phyloP scores from a whole-genome alignment of 2,329 filamentous ascomycete species.

The Fusarium dimerum region DNA sequence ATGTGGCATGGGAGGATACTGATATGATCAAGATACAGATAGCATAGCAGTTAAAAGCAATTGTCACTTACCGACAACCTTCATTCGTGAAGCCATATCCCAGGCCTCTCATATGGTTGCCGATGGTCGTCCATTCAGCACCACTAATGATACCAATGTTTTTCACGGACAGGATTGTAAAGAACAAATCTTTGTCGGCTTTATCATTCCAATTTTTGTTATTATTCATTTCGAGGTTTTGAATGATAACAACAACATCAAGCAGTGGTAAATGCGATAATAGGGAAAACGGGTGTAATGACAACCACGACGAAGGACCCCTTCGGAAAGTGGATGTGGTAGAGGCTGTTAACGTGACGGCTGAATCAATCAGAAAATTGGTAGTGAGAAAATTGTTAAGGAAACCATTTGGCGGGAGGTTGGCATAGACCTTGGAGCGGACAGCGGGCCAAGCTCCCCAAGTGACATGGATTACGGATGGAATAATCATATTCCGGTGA shows the following conservation, averaged over 20 bases:
- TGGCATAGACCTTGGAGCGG: constrained; percentile 20
- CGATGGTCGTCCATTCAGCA: constrained; percentile 62
- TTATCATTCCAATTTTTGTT: constrained; percentile 64
- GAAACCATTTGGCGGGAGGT: constrained; percentile 18
- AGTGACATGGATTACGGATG: constrained; percentile 7
- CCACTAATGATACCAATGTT: constrained; percentile 65
- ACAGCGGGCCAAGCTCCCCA: constrained; percentile 30
- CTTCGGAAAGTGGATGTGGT: constrained; percentile 21
- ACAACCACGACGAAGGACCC: constrained; percentile 10
- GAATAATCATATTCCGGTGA: not conserved
- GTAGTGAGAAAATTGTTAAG: constrained; percentile 41
- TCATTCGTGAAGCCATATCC: constrained; percentile 67
- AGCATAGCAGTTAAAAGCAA: too few species aligned
- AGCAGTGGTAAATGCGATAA: constrained; percentile 9
- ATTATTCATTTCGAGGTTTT: constrained; percentile 33
- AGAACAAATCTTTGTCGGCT: constrained; percentile 64
- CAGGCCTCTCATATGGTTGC: constrained; percentile 59
- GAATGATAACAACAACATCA: constrained; percentile 26
- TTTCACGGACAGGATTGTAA: constrained; percentile 62
- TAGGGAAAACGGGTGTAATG: constrained; percentile 6
- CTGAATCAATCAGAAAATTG: constrained; percentile 42
- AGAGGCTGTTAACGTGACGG: constrained; percentile 38
- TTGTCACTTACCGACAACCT: constrained; percentile 57
- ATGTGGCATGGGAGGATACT: too few species aligned
- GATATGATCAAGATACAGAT: too few species aligned